phyloP scores from a whole-genome alignment of 140 eudicot species.

The Cichorium intybus region DNA sequence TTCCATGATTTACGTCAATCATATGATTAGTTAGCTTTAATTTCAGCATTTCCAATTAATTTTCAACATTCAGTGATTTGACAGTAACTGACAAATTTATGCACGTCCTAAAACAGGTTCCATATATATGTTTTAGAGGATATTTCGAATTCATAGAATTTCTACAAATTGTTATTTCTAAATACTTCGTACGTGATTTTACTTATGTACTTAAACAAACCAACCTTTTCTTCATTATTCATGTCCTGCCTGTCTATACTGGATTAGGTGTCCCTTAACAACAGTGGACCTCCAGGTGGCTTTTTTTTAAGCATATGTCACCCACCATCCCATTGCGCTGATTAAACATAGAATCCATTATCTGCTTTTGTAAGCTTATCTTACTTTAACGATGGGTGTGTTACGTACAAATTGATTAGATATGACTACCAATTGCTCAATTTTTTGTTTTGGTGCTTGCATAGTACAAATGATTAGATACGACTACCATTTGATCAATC shows the following conservation, averaged over 20 bases:
- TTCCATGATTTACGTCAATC: neutral
- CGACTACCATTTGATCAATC: neutral
- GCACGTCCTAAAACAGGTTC: too few species aligned
- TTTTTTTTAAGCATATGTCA: constrained; percentile 20
- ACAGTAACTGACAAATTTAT: too few species aligned
- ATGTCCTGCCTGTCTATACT: too few species aligned
- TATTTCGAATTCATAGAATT: too few species aligned
- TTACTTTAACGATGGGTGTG: constrained; percentile 5
- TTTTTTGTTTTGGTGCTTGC: neutral
- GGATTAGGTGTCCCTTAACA: constrained; percentile 5
- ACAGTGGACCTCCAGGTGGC: constrained; percentile 12
- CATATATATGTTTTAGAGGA: too few species aligned
- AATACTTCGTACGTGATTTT: neutral
- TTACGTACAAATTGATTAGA: constrained; percentile 10
- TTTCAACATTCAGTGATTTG: too few species aligned
- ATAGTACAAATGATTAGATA: neutral
- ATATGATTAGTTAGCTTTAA: neutral
- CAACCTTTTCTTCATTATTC: too few species aligned
- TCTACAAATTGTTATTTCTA: neutral
- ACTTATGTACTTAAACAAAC: neutral
- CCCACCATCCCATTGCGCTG: constrained; percentile 42
- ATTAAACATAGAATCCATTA: constrained; percentile 7
- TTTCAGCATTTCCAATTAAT: too few species aligned
- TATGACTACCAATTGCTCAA: neutral
- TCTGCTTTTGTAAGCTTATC: constrained; percentile 41